These are phyloP conservation scores for Podospora fimiseda DNA, from an alignment of 495 filamentous ascomycete genomes.

Conservation along the genomic window DNA sequence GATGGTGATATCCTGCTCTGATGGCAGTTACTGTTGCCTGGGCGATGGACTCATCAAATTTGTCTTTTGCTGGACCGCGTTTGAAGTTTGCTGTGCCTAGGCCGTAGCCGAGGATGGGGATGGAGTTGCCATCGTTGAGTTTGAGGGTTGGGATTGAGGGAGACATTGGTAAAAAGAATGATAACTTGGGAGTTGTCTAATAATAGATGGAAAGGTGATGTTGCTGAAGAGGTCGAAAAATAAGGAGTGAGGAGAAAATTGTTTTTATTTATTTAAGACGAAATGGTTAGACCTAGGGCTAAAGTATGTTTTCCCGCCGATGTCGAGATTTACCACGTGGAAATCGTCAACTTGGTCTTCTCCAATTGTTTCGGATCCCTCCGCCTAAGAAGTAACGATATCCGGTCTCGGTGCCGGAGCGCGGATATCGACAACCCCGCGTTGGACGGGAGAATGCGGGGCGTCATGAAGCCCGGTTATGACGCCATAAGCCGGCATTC, in stretches of 20 bases:
- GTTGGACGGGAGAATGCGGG: slow-evolving; percentile 6
- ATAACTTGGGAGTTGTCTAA: too few species aligned
- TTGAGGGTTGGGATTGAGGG: slow-evolving; percentile 42
- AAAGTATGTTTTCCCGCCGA: too few species aligned
- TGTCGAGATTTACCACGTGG: neutral
- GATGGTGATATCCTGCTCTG: slow-evolving; percentile 62
- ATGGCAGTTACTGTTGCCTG: slow-evolving; percentile 62
- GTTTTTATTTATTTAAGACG: too few species aligned
- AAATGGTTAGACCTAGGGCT: too few species aligned
- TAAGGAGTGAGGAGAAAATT: too few species aligned
- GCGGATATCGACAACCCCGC: slow-evolving; percentile 8
- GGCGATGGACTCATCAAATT: slow-evolving; percentile 48
- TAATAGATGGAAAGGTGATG: too few species aligned
- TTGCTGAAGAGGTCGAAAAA: too few species aligned
- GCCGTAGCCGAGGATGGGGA: slow-evolving; percentile 73
- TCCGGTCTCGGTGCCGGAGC: slow-evolving; percentile 2
- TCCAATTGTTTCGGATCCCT: neutral
- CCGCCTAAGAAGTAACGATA: neutral
- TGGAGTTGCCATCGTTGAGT: slow-evolving; percentile 65
- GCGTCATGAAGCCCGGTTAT: slow-evolving; percentile 15
- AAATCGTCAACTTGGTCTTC: neutral
- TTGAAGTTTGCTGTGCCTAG: slow-evolving; percentile 45
- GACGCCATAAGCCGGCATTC: slow-evolving; percentile 16
- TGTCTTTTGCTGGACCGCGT: slow-evolving; percentile 22
- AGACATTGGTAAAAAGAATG: too few species aligned